Evolutionary conservation across 2,329 filamentous ascomycete species (phyloP).

Genomic region (Triangularia setosa): DNA sequence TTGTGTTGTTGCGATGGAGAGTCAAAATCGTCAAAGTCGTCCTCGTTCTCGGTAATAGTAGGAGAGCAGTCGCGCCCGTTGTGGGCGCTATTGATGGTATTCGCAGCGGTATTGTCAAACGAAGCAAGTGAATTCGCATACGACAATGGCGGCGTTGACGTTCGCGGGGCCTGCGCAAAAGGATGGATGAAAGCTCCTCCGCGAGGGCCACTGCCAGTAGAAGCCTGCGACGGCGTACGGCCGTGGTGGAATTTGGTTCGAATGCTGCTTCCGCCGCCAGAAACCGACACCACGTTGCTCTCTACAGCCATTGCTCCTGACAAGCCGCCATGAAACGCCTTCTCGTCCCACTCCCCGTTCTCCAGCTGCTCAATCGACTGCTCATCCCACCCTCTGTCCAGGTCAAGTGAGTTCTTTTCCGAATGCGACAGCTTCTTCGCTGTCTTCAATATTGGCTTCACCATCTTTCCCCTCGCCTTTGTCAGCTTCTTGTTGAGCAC

Average conservation of each 20-base stretch:
- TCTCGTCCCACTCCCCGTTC: constrained; percentile 26
- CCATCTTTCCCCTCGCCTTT: constrained; percentile 47
- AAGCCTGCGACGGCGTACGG: constrained; percentile 44
- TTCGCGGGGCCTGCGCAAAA: constrained; percentile 60
- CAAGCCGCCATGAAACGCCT: constrained; percentile 21
- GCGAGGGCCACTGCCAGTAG: constrained; percentile 42
- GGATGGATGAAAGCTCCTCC: constrained; percentile 57
- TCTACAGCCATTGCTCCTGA: constrained; percentile 33
- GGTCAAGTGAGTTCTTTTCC: constrained; percentile 60
- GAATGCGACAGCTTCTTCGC: constrained; percentile 56
- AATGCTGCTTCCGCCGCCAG: constrained; percentile 22
- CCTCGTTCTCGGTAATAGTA: constrained; percentile 48
- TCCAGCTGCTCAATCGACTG: constrained; percentile 29
- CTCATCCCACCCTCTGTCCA: constrained; percentile 58
- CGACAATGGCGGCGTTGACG: constrained; percentile 56
- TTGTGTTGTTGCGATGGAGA: constrained; percentile 16
- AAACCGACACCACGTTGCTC: constrained; percentile 28
- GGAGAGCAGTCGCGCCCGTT: constrained; percentile 49
- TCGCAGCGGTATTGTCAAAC: constrained; percentile 37
- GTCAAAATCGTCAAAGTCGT: constrained; percentile 16
- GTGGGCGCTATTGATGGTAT: constrained; percentile 1
- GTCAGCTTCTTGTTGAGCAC: constrained; percentile 35
- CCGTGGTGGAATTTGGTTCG: constrained; percentile 48
- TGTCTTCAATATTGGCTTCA: constrained; percentile 63
- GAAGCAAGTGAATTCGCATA: constrained; percentile 55